Percentiles rank a stretch among this genome's conserved stretches.
phyloP scores from a whole-genome alignment of 2,329 filamentous ascomycete species.

The Dothiorella sarmentorum region DNA sequence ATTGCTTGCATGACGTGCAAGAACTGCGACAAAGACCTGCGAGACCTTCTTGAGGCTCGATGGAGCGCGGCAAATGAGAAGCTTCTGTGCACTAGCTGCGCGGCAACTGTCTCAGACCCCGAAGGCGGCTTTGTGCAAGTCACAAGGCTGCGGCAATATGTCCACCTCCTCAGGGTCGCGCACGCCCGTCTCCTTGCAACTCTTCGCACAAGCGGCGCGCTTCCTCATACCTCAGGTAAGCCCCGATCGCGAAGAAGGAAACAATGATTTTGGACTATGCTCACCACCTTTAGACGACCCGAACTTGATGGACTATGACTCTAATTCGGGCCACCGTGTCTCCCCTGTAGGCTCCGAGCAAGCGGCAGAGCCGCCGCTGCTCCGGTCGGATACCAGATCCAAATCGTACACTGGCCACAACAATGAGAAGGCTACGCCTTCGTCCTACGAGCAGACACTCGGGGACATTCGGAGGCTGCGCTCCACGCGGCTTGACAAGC shows the following conservation, averaged over 20 bases:
- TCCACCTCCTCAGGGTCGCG: constrained; percentile 87
- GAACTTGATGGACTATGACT: constrained; percentile 63
- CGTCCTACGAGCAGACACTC: constrained; percentile 87
- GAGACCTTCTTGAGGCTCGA: constrained; percentile 64
- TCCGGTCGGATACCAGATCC: constrained; percentile 66
- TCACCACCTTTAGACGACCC: constrained; percentile 59
- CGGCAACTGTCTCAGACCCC: constrained; percentile 54
- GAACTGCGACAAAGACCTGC: constrained; percentile 72
- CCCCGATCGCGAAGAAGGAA: constrained; percentile 13
- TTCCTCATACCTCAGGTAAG: constrained; percentile 67
- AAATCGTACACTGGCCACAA: constrained; percentile 66
- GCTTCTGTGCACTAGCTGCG: constrained; percentile 69
- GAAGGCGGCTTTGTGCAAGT: constrained; percentile 67
- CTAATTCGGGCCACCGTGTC: constrained; percentile 59
- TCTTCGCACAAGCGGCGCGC: constrained; percentile 74
- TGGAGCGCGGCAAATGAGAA: constrained; percentile 66
- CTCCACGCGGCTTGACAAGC: constrained; percentile 90
- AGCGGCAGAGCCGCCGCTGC: constrained; percentile 48
- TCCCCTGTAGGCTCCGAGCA: constrained; percentile 43
- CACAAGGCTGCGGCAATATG: constrained; percentile 87
- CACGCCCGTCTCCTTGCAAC: constrained; percentile 86
- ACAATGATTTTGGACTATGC: constrained; percentile 20
- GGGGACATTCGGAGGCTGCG: constrained; percentile 89
- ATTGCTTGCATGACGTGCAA: constrained; percentile 68
- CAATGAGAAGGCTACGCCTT: constrained; percentile 54